These are phyloP conservation scores for Coniochaeta prunicola DNA, from an alignment of 2,329 filamentous ascomycete species.

Conservation along the genomic window DNA sequence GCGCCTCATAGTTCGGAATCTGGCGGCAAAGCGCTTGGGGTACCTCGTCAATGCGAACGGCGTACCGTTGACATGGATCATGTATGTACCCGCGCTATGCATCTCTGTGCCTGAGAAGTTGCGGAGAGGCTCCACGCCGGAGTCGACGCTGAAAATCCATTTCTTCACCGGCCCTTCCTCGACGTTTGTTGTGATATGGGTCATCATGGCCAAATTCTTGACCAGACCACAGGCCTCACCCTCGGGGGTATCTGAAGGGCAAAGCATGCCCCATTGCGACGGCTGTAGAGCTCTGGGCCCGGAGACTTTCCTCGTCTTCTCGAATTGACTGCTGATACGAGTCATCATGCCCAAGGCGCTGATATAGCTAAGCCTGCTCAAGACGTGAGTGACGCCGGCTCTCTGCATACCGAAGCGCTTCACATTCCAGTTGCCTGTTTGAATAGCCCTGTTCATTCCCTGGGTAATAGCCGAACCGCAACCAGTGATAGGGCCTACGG, in stretches of 20 bases:
- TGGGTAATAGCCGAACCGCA: slow-evolving; percentile 83
- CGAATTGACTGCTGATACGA: slow-evolving; percentile 94
- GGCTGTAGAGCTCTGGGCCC: slow-evolving; percentile 93
- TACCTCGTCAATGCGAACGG: slow-evolving; percentile 80
- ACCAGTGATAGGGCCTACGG: slow-evolving; percentile 73
- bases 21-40: slow-evolving; percentile 78
- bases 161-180: slow-evolving; percentile 86
- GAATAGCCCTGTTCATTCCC: slow-evolving; percentile 92
- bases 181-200: slow-evolving; percentile 95
- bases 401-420: slow-evolving; percentile 99
- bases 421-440: slow-evolving; percentile 95
- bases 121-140: slow-evolving; percentile 71
- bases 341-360: slow-evolving; percentile 99
- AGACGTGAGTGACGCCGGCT: slow-evolving; percentile 90
- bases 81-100: slow-evolving; percentile 74
- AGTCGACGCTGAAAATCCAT: slow-evolving; percentile 79
- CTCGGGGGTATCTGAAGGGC: slow-evolving; percentile 94
- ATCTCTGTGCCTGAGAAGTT: slow-evolving; percentile 72
- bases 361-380: slow-evolving; percentile 94
- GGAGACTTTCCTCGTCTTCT: slow-evolving; percentile 95
- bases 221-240: slow-evolving; percentile 96
- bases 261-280: slow-evolving; percentile 97
- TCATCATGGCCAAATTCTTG: slow-evolving; percentile 98
- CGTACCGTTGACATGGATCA: slow-evolving; percentile 93
- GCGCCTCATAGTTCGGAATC: slow-evolving; percentile 79